Evolutionary conservation across 805 yeast species (phyloP).

Genomic region (Metschnikowia baotianmanensis): DNA sequence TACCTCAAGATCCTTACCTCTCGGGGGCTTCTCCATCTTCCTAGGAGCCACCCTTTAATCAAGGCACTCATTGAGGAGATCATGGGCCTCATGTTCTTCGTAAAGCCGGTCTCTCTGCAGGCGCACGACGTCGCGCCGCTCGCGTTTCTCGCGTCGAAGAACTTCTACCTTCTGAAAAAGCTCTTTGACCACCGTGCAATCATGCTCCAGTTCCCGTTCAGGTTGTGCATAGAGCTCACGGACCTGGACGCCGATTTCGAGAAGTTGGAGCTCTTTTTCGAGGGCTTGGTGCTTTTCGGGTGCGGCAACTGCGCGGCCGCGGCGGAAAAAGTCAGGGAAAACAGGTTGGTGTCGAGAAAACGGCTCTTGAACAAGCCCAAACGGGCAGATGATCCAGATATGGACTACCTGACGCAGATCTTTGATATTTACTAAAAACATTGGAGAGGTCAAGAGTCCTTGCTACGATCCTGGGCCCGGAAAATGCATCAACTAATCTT

Average conservation of each 20-base stretch:
- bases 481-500: neutral
- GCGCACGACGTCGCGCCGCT: constrained; percentile 7
- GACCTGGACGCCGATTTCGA: constrained; percentile 24
- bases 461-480: too few relatives aligned
- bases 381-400: neutral
- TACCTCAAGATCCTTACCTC: constrained; percentile 25
- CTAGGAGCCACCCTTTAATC: constrained; percentile 24
- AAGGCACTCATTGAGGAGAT: constrained; percentile 16
- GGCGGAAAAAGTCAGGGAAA: constrained; percentile 8
- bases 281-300: constrained; percentile 25
- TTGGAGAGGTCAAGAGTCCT: too few relatives aligned
- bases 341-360: constrained; percentile 6
- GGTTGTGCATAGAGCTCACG: constrained; percentile 19
- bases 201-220: constrained; percentile 25
- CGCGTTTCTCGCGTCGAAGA: constrained; percentile 17
- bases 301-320: constrained; percentile 20
- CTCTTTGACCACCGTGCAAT: constrained; percentile 24
- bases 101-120: constrained; percentile 10
- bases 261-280: constrained; percentile 23
- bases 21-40: constrained; percentile 22
- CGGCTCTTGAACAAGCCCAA: constrained; percentile 1
- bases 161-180: constrained; percentile 21
- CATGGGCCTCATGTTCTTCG: constrained; percentile 21
- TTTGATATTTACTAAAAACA: constrained; percentile 7
- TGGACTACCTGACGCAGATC: constrained; percentile 17